Percentiles rank a stretch among this genome's conserved stretches.
phyloP scores from a whole-genome alignment of 73 alveolate species.

The Paramecium bursaria region DNA sequence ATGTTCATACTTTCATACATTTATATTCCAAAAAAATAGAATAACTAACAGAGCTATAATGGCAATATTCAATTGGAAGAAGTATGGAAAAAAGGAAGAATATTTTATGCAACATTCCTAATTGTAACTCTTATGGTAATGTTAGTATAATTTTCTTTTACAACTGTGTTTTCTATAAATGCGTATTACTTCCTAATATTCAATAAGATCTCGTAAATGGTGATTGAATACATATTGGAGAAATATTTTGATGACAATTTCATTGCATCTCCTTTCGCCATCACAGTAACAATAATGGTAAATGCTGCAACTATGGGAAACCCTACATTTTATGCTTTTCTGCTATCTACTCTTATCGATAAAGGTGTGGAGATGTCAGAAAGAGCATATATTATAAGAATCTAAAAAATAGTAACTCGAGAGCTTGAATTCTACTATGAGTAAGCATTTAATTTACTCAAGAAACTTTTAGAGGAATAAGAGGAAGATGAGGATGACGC shows the following conservation, averaged over 20 bases:
- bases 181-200: constrained; percentile 28
- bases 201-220: background rate
- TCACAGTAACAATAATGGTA: background rate
- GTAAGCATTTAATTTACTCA: constrained; percentile 1
- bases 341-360: constrained; percentile 31
- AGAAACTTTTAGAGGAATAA: constrained; percentile 39
- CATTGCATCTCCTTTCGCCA: background rate
- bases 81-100: constrained; percentile 51
- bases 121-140: background rate
- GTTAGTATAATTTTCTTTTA: constrained; percentile 19
- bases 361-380: constrained; percentile 50
- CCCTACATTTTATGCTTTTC: constrained; percentile 52
- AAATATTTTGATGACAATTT: constrained; percentile 20
- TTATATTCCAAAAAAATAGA: background rate
- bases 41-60: constrained; percentile 9
- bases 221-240: constrained; percentile 22
- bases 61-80: constrained; percentile 31
- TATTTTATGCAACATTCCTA: background rate
- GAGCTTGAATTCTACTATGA: constrained; percentile 21
- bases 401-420: constrained; percentile 7
- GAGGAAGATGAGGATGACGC: constrained; percentile 48
- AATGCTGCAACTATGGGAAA: constrained; percentile 60
- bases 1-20: background rate
- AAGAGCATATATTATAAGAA: constrained; percentile 50
- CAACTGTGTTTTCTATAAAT: constrained; percentile 22